Evolutionary conservation across 257 asterid species (phyloP).

Genomic region (Galeopsis tetrahit): DNA sequence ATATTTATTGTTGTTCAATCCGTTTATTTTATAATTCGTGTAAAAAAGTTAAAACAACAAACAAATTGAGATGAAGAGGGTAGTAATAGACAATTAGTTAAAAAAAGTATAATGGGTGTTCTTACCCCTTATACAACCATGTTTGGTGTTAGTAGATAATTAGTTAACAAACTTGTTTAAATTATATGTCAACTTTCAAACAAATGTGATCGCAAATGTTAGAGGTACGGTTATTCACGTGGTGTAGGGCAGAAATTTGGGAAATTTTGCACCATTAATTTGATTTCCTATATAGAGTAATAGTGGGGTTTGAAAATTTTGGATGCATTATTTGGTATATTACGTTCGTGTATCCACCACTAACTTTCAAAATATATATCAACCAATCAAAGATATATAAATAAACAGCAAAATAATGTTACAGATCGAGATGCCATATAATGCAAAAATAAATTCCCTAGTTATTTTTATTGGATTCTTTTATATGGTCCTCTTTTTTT

Average conservation of each 20-base stretch:
- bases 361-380: conserved; percentile 11
- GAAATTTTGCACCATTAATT: conserved; percentile 19
- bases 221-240: conserved; percentile 30
- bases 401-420: background rate
- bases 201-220: background rate
- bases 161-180: too few relatives aligned
- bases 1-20: too few relatives aligned
- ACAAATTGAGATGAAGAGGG: too few relatives aligned
- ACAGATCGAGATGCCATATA: too few relatives aligned
- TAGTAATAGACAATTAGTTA: too few relatives aligned
- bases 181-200: too few relatives aligned
- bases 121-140: too few relatives aligned
- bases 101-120: too few relatives aligned
- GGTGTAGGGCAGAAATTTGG: conserved; percentile 38
- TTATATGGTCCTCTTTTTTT: background rate
- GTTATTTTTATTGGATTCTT: background rate
- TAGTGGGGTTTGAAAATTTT: conserved; percentile 34
- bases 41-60: too few relatives aligned
- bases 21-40: too few relatives aligned
- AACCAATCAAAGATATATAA: background rate
- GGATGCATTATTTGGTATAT: conserved; percentile 21
- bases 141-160: too few relatives aligned
- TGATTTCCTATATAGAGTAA: background rate
- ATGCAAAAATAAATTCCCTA: too few relatives aligned
- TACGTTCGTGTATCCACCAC: conserved; percentile 2